Base-by-base conservation (phyloP, 352 stramenopile genomes). In the Phytophthora chlamydospora region DNA sequence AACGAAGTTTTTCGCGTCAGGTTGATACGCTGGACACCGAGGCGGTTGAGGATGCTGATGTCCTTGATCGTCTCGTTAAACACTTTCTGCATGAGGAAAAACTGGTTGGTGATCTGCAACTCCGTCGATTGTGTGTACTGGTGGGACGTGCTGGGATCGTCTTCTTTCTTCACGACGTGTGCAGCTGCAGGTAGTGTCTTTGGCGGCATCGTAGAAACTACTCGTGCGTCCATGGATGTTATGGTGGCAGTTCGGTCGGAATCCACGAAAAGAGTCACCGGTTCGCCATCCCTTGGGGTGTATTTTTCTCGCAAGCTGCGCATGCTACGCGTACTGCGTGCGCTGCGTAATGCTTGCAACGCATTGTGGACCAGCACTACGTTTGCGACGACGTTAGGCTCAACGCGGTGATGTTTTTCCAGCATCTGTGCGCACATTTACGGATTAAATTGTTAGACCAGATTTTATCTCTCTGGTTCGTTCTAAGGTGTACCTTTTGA, bases 31-130 rank as follows among this genome's bases (percentile, higher is more conserved):
- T 75, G 55, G 1, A 74, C 58, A 5, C 75, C 75, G 4, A 80
- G 35, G 3, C 56, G 66, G 41, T 73, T 84, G 35, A 84, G 58
- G 4, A 74, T 47, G 54, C 75, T 76, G 43, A 84, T 59, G 39
- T 84, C 75, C 29, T 84, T 74, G 33, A 84, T 70, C 10, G 73
- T 66, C 27, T 79, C 61, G 56, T 75, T 57, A 7, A 81, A 66
- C 8, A 80, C 72, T 35, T 84, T 75, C 19, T 69, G 61, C 40
- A 81, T 60, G 16, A 81, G 49, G 21, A 84, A 66, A 46, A 84
- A 84, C 3, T 80, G 61, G 42, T 79, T 78, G 33, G 79, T 66
- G 16, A 73, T 64, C 40, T 81, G 59, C n/a, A 79, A 39, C 21
- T 84, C 68, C 0, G 52, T 68, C 21, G 58, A 35, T 14, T 52